phyloP scores from a whole-genome alignment of 306 rosid genomes.

The Urtica urens region DNA sequence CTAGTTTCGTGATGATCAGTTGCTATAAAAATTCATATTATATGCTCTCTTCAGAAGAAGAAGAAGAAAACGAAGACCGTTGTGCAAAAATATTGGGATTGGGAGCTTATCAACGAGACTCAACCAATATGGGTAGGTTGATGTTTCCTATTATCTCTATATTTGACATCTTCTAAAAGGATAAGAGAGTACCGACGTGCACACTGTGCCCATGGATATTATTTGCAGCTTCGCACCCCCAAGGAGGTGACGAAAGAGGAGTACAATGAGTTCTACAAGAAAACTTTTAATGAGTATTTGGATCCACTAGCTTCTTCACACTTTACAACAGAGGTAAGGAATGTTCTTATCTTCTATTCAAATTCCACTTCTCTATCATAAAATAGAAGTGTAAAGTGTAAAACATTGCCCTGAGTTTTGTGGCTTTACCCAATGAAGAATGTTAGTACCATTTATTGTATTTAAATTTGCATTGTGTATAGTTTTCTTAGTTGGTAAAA shows the following conservation, averaged over 20 bases:
- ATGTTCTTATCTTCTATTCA: too few species aligned
- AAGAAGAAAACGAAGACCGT: conserved; percentile 92
- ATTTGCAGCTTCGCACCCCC: conserved; percentile 83
- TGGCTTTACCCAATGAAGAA: too few species aligned
- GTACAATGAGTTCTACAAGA: conserved; percentile 87
- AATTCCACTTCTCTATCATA: too few species aligned
- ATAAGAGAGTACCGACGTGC: conserved; percentile 2
- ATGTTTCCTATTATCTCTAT: conserved; percentile 5
- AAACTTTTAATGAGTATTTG: conserved; percentile 73
- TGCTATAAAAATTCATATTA: conserved; percentile 6
- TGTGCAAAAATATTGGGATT: conserved; percentile 88
- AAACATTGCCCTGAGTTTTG: too few species aligned
- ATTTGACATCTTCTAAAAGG: not conserved
- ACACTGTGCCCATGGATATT: conserved; percentile 13
- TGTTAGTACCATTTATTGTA: too few species aligned
- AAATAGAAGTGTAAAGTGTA: too few species aligned
- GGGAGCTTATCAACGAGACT: conserved; percentile 90
- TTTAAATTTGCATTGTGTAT: too few species aligned
- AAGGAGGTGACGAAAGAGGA: conserved; percentile 85
- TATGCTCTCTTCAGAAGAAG: conserved; percentile 47
- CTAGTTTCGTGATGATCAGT: not conserved
- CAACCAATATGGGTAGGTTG: conserved; percentile 88
- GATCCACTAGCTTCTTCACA: conserved; percentile 94
- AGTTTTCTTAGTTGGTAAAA: too few species aligned
- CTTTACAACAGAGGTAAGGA: conserved; percentile 82